Base-by-base conservation (phyloP, 129 eudicot genomes). In the Dittrichia graveolens region DNA sequence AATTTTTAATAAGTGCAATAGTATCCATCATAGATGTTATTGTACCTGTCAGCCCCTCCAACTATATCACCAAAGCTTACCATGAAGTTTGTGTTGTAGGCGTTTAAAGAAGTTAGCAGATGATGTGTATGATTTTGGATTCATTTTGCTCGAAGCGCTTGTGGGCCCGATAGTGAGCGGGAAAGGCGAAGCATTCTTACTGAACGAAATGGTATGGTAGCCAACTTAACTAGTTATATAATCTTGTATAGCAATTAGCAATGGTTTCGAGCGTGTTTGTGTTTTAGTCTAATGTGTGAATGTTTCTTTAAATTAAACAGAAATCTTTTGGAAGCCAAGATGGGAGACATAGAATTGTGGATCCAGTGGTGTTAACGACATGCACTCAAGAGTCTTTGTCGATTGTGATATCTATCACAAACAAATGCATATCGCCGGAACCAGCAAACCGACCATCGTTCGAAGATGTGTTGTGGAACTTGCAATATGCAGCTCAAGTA, bases 401-500 rank as follows among this genome's bases (percentile, higher is more conserved):
- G 16, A 93, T 86, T 13, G 96, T 87, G 34, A 85, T 93, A 72
- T 87, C 97, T 15, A 89, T 92, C 77, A 89, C 97, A 1, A 89
- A 89, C 83, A 92, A 89, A 82, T 92, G 97, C 68, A 83, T 92
- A 76, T 86, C 96, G 41, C 62, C 87, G 0, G 96, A 91, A 59
- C 64, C 96, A 59, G 58, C 84, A 62, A 75, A 37, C 24, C 83
- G 97, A 10, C 96, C 97, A 66, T 85, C 97, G 0, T 84, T 92
- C 39, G 97, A 92, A 67, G 97, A 92, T 68, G 96, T 92, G 61
- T 83, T 92, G 12, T 92, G 97, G 97, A 92, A 89, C 81, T 80
- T 92, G 85, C 97, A 92, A 71, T 92, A 92, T 62, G 97, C 97
- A 48, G 91, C 97, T 77, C 97, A 92, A 83, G 94, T 92, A 12